Percentiles rank a stretch among this genome's conserved stretches.
phyloP scores from a whole-genome alignment of 176 grass and related monocot genomes.

The Poa annua region DNA sequence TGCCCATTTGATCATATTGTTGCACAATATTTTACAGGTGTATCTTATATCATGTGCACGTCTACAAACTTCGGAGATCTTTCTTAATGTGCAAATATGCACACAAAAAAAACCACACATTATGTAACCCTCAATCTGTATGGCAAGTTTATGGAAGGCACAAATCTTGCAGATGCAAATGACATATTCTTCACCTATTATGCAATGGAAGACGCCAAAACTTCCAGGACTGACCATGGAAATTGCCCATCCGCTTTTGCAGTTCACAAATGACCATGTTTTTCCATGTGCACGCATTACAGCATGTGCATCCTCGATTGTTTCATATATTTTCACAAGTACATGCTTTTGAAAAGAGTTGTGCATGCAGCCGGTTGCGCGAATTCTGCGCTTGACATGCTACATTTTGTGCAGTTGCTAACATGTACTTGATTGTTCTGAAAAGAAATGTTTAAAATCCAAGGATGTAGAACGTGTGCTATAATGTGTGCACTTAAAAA shows the following conservation, averaged over 20 bases:
- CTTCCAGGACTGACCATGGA: conserved; percentile 17
- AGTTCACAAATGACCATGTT: conserved; percentile 23
- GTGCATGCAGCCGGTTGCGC: neutral
- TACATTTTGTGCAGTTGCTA: conserved; percentile 25
- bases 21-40: conserved; percentile 1
- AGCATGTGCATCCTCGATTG: neutral
- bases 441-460: neutral
- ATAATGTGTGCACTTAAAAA: conserved; percentile 18
- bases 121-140: conserved; percentile 25
- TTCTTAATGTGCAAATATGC: conserved; percentile 2
- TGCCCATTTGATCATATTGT: neutral
- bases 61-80: neutral
- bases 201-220: conserved; percentile 34
- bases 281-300: conserved; percentile 17
- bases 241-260: conserved; percentile 31
- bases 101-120: conserved; percentile 4
- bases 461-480: neutral
- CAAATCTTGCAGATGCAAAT: conserved; percentile 20
- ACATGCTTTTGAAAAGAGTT: conserved; percentile 8
- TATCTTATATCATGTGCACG: conserved; percentile 7
- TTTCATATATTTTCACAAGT: conserved; percentile 9
- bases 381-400: neutral
- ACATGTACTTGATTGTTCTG: neutral
- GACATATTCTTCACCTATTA: conserved; percentile 27
- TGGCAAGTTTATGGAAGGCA: conserved; percentile 17